A percentile compares a stretch with the other conserved stretches of the same genome.
phyloP scores from a whole-genome alignment of 2,329 filamentous ascomycete genomes.

The Fusarium sp. region DNA sequence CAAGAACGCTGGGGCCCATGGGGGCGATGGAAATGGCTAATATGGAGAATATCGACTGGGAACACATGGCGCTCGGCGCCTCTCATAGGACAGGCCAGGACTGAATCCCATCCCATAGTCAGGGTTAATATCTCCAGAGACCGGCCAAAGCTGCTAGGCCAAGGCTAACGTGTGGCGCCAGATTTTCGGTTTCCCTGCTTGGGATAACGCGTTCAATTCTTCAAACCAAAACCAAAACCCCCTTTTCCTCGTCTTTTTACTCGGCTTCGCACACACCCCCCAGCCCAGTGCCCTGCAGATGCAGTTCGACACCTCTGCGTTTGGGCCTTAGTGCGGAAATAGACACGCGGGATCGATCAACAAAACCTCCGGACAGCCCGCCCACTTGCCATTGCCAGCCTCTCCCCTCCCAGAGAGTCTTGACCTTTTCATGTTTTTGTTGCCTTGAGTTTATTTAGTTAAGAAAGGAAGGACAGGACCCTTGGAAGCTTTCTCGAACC shows the following conservation, averaged over 20 bases:
- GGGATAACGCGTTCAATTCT: conserved; percentile 15
- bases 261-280: conserved; percentile 1
- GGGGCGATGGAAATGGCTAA: neutral
- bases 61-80: conserved; percentile 10
- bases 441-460: conserved; percentile 6
- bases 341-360: conserved; percentile 31
- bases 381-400: conserved; percentile 20
- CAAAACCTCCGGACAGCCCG: conserved; percentile 36
- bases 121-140: neutral
- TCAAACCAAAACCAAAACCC: neutral
- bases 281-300: neutral
- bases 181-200: conserved; percentile 17
- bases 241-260: conserved; percentile 4
- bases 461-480: conserved; percentile 23
- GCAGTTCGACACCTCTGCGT: conserved; percentile 16
- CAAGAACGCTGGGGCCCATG: conserved; percentile 1
- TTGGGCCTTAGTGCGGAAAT: conserved; percentile 29
- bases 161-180: conserved; percentile 35
- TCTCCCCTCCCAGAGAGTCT: conserved; percentile 30
- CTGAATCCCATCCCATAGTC: neutral
- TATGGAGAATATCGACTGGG: conserved; percentile 15
- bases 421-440: conserved; percentile 31
- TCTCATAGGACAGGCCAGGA: conserved; percentile 16
- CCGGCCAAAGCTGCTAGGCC: neutral
- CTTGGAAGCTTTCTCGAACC: conserved; percentile 28